Base-by-base conservation (phyloP, 805 yeast genomes). In the Candida odintsovae region DNA sequence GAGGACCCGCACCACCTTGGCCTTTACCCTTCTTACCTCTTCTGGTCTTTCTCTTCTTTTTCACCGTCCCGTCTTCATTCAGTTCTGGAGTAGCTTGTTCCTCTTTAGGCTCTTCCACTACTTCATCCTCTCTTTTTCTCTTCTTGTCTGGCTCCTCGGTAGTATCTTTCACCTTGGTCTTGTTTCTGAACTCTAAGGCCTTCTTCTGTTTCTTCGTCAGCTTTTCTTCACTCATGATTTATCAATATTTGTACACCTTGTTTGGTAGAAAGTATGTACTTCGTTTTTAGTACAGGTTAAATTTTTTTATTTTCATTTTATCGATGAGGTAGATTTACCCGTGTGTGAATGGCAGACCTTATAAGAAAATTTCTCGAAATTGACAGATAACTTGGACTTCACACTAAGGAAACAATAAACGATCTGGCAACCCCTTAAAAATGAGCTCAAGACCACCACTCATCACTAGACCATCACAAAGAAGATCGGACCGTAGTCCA, bases 1-100 rank as follows among this genome's bases (percentile, higher is more conserved):
- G 72, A 46, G 80, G 84, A 16, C 79, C 83, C 5, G 43, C 11
- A 51, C 61, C 56, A 46, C 33, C 44, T 40, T 44, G 66, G 12
- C 81, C 83, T 62, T 75, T 80, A 19, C 86, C 86, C 52, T 83
- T 83, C 67, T 84, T 83, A 23, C 90, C 90, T 65, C 87, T 73
- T 68, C 92, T 77, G 3, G 90, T 82, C 63, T 85, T 83, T 53
- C 92, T 70, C 63, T 80, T 84, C 71, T 83, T 84, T 56, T 71
- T 73, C 6, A 51, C 51, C 23, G 45, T 50, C 11, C 38, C 71
- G 13, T 67, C 75, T 41, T 61, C 71, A 21, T 53, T 54, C 23
- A 42, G 41, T 25, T 45, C 55, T 15, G 54, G 57, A 33, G 54
- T 52, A 7, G 53, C 50, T 43, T 54, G 51, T 20, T 52, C 57